Evolutionary conservation across 495 filamentous ascomycete genomes (phyloP).

Genomic region (Sphaerosporella brunnea): DNA sequence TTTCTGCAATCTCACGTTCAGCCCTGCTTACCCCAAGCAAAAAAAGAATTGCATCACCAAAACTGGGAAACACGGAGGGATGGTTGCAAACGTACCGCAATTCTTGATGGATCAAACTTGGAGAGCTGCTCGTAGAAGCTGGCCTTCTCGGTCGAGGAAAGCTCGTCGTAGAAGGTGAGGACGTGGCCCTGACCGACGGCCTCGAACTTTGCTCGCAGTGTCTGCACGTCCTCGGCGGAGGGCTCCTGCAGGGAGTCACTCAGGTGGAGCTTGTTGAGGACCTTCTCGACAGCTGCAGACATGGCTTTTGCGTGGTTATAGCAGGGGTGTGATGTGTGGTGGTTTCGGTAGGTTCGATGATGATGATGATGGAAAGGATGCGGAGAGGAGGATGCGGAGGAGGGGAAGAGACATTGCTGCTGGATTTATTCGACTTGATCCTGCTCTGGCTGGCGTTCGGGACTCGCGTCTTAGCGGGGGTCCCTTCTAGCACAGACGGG

Average conservation of each 20-base stretch:
- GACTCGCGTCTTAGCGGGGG: no score
- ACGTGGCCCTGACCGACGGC: conserved; percentile 75
- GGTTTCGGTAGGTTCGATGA: no score
- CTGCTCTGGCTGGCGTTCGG: no score
- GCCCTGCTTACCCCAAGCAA: not conserved
- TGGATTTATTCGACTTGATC: no score
- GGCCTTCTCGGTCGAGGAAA: conserved; percentile 53
- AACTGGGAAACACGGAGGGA: not conserved
- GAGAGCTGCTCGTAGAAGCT: conserved; percentile 64
- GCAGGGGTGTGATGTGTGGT: no score
- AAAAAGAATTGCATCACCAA: not conserved
- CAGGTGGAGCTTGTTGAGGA: conserved; percentile 41
- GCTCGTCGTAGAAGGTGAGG: conserved; percentile 72
- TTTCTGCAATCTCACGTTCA: conserved; percentile 44
- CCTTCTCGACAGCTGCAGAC: conserved; percentile 26
- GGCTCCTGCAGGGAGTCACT: conserved; percentile 44
- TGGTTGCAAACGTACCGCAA: conserved; percentile 14
- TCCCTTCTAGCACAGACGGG: no score
- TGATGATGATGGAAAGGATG: no score
- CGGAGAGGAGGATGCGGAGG: no score
- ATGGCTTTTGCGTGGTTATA: not conserved
- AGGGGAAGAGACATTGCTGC: no score
- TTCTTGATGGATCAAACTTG: conserved; percentile 50
- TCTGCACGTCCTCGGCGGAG: conserved; percentile 49
- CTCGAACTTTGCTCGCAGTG: conserved; percentile 60